Conservation (phyloP, 352 stramenopile species). For the Pythium folliculosum region DNA sequence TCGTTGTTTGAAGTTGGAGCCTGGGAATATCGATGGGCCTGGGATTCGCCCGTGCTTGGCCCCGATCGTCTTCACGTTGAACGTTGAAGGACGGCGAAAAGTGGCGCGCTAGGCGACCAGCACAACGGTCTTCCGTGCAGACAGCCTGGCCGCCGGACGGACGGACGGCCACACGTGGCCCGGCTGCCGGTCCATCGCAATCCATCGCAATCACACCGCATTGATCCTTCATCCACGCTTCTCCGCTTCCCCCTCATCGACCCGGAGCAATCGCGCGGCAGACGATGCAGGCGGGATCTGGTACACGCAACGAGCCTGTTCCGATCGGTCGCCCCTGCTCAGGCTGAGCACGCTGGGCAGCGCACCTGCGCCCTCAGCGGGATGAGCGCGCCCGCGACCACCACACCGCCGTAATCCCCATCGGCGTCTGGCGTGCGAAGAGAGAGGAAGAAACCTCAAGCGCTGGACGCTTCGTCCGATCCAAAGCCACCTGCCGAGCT, state of each 20-base stretch:
- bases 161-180: no score
- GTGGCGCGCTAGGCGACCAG: constrained; percentile 1
- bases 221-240: background rate
- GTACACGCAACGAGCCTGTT: no score
- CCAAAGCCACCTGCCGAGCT: no score
- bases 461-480: background rate
- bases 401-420: no score
- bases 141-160: background rate
- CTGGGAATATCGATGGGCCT: no score
- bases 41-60: background rate
- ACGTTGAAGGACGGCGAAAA: background rate
- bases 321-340: background rate
- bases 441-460: no score
- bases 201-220: background rate
- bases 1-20: no score
- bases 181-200: background rate
- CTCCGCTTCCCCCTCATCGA: background rate
- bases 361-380: background rate
- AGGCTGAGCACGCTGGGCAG: background rate
- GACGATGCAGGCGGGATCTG: no score
- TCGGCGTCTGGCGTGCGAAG: background rate
- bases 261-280: no score
- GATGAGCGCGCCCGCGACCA: background rate
- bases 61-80: background rate
- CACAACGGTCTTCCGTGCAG: background rate